Evolutionary conservation across 495 filamentous ascomycete genomes (phyloP), one percentile per base, ranked within the genome.

Genomic region (Aspergillus asperescens): DNA sequence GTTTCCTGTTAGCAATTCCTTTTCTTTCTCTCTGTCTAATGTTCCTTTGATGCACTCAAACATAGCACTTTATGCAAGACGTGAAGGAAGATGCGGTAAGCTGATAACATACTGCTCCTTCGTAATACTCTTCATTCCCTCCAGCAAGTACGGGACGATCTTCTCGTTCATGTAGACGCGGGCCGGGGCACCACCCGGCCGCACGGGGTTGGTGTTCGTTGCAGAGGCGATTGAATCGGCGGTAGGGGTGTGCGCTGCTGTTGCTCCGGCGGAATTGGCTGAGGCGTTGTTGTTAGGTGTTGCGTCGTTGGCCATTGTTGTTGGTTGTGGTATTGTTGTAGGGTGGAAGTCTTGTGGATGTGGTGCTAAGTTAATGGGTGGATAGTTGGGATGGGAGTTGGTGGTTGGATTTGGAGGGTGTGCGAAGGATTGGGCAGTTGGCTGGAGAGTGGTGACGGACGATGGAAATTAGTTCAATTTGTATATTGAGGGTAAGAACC

Each of bases 91-190:
- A n/a, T n/a, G n/a, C n/a, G n/a, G n/a, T n/a, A n/a, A n/a, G n/a
- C n/a, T n/a, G n/a, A n/a, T n/a, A n/a, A n/a, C 88, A 65, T 72
- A 94, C 90, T 90, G 88, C 42, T 91, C 84, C 54, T 80, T 82
- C 3, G 87, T 88, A 29, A 98, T 57, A 57, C 79, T 71, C 77
- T 96, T 97, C 90, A 98, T 91, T 6, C 88, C 93, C 59, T 96
- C 91, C 28, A 98, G 66, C 55, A 98, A 63, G 47, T 84, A 80
- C 7, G 84, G 86, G 13, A 90, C 92, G 48, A 98, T 81, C 62
- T 90, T 90, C 63, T 83, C 76, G 60, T 97, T 97, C 66, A 98
- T 71, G 69, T 95, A 98, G 53, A 87, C 82, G 27, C 93, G 79
- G 3, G 89, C 87, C 4, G 91, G 89, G 1, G 88, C 89, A 34